phyloP scores from a whole-genome alignment of 192 early-diverging fungal species.

The Rhizoclosmatium sp. region DNA sequence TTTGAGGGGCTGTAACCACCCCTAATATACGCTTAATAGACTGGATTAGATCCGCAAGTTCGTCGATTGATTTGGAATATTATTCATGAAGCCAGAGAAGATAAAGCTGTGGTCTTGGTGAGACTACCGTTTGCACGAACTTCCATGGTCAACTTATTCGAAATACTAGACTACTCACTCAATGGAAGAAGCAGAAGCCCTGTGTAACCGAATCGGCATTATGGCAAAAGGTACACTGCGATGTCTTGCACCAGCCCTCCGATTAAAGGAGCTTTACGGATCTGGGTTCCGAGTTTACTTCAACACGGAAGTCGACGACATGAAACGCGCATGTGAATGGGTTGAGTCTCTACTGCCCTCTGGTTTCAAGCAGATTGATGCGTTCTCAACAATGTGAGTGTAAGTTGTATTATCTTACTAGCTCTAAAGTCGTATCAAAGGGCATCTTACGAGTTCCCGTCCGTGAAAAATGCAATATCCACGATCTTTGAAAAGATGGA shows the following conservation, averaged over 20 bases:
- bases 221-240: conserved; percentile 80
- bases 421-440: neutral
- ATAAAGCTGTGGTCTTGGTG: conserved; percentile 66
- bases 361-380: conserved; percentile 51
- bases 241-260: conserved; percentile 68
- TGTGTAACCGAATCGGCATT: conserved; percentile 79
- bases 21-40: conserved; percentile 25
- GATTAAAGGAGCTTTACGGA: conserved; percentile 78
- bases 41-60: conserved; percentile 77
- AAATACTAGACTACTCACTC: conserved; percentile 66
- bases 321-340: conserved; percentile 39
- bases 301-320: conserved; percentile 53
- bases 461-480: conserved; percentile 51
- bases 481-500: conserved; percentile 69
- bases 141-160: too few species aligned
- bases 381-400: conserved; percentile 57
- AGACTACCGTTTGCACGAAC: neutral
- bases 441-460: conserved; percentile 68
- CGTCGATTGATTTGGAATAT: conserved; percentile 80
- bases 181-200: conserved; percentile 84
- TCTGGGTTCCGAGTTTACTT: conserved; percentile 72
- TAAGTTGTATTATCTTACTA: neutral
- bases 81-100: conserved; percentile 61
- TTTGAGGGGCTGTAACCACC: too few species aligned
- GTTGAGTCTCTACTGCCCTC: conserved; percentile 54